A percentile compares a stretch with the other conserved stretches of the same genome.
Conservation (phyloP, 345 rosid species). For the Mangifera indica region DNA sequence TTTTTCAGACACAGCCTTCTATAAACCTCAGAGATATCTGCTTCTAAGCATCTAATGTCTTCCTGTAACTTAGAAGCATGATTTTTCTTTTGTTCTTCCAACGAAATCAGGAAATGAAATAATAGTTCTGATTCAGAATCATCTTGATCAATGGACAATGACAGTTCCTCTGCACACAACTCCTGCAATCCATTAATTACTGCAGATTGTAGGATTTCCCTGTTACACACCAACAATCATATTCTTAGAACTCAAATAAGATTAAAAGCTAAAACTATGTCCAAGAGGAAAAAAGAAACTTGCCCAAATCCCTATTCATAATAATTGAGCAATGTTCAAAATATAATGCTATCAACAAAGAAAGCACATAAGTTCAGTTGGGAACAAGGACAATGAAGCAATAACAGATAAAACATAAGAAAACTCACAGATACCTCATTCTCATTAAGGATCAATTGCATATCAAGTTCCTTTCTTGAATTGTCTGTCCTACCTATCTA, state of each 20-base stretch:
- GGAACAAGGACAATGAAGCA: neutral
- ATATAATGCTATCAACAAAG: neutral
- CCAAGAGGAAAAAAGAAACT: neutral
- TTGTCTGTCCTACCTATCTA: neutral
- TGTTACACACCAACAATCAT: conserved; percentile 36
- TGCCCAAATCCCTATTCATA: neutral
- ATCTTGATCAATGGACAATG: conserved; percentile 68
- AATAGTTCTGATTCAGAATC: conserved; percentile 80
- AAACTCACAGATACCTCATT: neutral
- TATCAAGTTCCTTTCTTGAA: neutral
- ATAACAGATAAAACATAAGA: neutral
- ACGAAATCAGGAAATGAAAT: conserved; percentile 62
- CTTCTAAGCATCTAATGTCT: conserved; percentile 62
- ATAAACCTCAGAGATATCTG: conserved; percentile 74
- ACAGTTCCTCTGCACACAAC: conserved; percentile 50
- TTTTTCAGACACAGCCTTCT: conserved; percentile 50
- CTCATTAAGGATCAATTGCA: neutral
- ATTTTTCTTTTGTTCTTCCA: conserved; percentile 74
- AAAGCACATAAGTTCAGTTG: neutral
- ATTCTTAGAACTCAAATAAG: conserved; percentile 1
- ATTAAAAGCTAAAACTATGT: neutral
- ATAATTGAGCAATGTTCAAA: neutral
- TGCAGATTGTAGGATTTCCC: conserved; percentile 87
- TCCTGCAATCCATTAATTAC: conserved; percentile 67
- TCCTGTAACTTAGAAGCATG: conserved; percentile 57